Conservation (phyloP, 2,329 filamentous ascomycete genomes). For the Neofusicoccum sp. region DNA sequence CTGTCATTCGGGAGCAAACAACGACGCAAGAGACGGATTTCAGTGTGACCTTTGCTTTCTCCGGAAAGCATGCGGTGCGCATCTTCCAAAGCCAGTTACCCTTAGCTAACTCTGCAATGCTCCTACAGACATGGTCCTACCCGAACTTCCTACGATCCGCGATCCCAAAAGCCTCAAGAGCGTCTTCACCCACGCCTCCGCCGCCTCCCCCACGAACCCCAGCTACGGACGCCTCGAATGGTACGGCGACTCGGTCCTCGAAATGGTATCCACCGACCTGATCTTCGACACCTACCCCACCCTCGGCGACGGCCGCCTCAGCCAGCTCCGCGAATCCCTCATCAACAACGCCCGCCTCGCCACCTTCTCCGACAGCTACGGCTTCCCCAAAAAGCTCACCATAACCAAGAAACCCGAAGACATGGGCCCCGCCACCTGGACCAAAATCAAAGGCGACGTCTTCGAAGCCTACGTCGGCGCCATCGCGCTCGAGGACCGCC, state of each 20-base stretch:
- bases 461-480: conserved; percentile 91
- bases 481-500: conserved; percentile 52
- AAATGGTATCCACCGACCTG: conserved; percentile 73
- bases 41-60: too few relatives aligned
- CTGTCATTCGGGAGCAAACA: too few relatives aligned
- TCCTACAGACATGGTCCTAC: conserved; percentile 40
- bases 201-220: conserved; percentile 20
- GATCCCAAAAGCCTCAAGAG: conserved; percentile 63
- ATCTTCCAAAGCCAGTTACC: not conserved
- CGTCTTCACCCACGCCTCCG: conserved; percentile 65
- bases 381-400: conserved; percentile 60
- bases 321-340: conserved; percentile 75
- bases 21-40: too few relatives aligned
- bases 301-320: conserved; percentile 61
- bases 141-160: conserved; percentile 63
- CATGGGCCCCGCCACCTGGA: conserved; percentile 33
- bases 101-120: not conserved
- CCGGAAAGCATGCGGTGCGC: too few relatives aligned
- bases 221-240: conserved; percentile 84
- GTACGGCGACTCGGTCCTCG: conserved; percentile 84
- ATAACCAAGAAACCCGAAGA: not conserved
- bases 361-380: conserved; percentile 70
- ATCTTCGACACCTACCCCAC: conserved; percentile 58
- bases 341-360: conserved; percentile 80
- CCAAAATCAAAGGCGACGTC: conserved; percentile 80